Base-by-base conservation (phyloP, 2,329 filamentous ascomycete genomes). In the Zasmidium cellare region DNA sequence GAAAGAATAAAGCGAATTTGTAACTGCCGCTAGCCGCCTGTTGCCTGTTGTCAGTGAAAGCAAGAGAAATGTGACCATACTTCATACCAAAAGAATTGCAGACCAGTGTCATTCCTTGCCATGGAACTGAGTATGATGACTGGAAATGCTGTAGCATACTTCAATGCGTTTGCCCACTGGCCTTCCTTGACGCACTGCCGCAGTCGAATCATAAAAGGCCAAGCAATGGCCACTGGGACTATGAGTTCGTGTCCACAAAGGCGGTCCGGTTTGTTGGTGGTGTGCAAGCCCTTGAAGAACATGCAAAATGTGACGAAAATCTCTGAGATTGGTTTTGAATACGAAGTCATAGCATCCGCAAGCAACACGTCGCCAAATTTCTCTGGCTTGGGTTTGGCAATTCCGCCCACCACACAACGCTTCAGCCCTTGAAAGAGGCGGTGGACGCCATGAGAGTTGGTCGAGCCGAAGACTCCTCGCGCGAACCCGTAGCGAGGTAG, bases 321-420 rank as follows among this genome's bases (percentile, higher is more conserved):
- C 74, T 99, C 94, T 22, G 88, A 93, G 24, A 96, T 81, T 25
- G 97, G 89, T 74, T 96, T 96, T 61, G 93, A 88, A 74, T 97
- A 99, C 69, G 90, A 96, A 45, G 94, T 99, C 67, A 97, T 77
- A 55, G 92, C 93, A 82, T 99, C 94, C 31, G 94, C 92, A 18
- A 99, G 84, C 58, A 99, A 78, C 53, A 97, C 89, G 72, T 99
- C 94, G 56, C 91, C 93, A 69, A 97, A 97, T 71, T 96, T 96
- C 55, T 93, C 92, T 74, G 97, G 90, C 66, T 90, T 85, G 0
- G 90, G 80, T 74, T 93, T 88, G 14, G 94, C 93, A 22, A 99
- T 82, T 0, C 93, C 92, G 22, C 94, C 94, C 46, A 97, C 78
- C 66, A 85, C 85, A 60, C 97, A 86, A 56, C 94, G 88, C 60